Evolutionary conservation across 2,329 filamentous ascomycete genomes (phyloP).

Genomic region (Sclerotinia nivalis): DNA sequence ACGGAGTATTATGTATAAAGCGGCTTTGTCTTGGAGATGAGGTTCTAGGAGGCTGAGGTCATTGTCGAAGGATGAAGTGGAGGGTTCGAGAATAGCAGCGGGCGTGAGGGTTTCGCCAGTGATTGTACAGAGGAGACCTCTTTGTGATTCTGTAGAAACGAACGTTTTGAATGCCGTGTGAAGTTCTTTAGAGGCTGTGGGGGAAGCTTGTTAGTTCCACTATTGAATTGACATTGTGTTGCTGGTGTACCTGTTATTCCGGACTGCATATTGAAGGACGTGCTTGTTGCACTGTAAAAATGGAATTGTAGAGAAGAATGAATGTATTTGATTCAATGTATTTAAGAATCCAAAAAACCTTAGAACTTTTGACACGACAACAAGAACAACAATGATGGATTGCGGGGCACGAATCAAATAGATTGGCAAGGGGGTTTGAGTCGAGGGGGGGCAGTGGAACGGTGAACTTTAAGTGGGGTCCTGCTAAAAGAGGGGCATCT

Average conservation of each 20-base stretch:
- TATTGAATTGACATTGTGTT: conserved; percentile 8
- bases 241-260: conserved; percentile 66
- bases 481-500: conserved; percentile 16
- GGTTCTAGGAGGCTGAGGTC: conserved; percentile 64
- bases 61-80: conserved; percentile 58
- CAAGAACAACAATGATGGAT: conserved; percentile 21
- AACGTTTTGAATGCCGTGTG: conserved; percentile 70
- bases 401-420: conserved; percentile 16
- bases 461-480: neutral
- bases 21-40: conserved; percentile 64
- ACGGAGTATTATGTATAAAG: conserved; percentile 75
- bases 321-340: neutral
- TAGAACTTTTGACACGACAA: conserved; percentile 20
- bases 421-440: conserved; percentile 1
- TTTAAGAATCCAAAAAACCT: neutral
- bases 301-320: neutral
- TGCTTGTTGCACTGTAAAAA: neutral
- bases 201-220: conserved; percentile 11
- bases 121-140: conserved; percentile 73
- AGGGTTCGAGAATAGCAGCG: conserved; percentile 53
- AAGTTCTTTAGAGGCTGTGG: conserved; percentile 73
- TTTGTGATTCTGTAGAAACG: conserved; percentile 60
- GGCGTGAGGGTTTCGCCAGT: conserved; percentile 67
- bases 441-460: neutral
- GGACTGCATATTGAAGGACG: conserved; percentile 64